These are phyloP conservation scores for Prunus campanulata DNA, from an alignment of 306 rosid genomes.

Conservation along the genomic window DNA sequence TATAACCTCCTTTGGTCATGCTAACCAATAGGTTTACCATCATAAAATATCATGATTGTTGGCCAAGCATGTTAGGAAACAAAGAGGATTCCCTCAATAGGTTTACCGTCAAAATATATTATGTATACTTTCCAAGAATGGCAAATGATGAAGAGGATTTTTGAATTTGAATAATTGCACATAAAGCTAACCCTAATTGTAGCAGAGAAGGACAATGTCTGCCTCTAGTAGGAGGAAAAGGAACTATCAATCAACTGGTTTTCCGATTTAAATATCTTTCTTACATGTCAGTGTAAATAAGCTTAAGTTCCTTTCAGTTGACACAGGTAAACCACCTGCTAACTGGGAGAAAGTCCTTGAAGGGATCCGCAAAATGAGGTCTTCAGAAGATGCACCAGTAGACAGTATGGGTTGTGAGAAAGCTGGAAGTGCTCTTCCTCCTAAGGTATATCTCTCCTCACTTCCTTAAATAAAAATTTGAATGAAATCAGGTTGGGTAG, in stretches of 20 bases:
- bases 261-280: not conserved
- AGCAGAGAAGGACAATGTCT: not conserved
- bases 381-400: conserved; percentile 81
- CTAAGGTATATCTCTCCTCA: conserved; percentile 52
- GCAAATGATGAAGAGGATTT: not conserved
- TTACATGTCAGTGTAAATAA: conserved; percentile 4
- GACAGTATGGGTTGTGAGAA: conserved; percentile 59
- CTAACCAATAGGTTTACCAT: not conserved
- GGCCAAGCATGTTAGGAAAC: not conserved
- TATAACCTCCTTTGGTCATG: not conserved
- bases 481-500: not conserved
- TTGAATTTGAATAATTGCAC: not conserved
- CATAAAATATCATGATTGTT: not conserved
- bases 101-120: not conserved
- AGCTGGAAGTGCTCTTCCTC: conserved; percentile 55
- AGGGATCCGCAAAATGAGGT: conserved; percentile 75
- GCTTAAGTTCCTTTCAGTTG: conserved; percentile 20
- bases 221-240: not conserved
- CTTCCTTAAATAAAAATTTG: not conserved
- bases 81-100: not conserved
- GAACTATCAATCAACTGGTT: not conserved
- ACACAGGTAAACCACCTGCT: conserved; percentile 58
- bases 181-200: not conserved
- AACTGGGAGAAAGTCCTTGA: conserved; percentile 75
- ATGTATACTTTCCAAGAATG: not conserved